These are phyloP conservation scores for Zygoascus hellenicus DNA, from an alignment of 1,139 yeast species.

Conservation along the genomic window DNA sequence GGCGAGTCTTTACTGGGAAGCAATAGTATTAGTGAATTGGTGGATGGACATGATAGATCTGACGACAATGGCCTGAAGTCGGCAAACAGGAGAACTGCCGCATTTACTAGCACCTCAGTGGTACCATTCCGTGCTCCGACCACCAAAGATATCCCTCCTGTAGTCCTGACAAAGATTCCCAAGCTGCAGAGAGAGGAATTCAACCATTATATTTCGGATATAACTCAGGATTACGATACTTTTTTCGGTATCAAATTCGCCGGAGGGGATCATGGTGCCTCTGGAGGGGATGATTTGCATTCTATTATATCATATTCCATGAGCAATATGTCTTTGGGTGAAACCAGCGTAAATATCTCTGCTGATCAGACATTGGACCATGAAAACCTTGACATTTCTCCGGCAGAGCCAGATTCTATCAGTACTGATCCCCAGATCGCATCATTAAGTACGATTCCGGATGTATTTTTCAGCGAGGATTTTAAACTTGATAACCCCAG, in stretches of 20 bases:
- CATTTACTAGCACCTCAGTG: background rate
- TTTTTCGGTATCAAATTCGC: slow-evolving; percentile 17
- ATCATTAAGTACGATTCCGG: slow-evolving; percentile 50
- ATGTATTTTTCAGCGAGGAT: slow-evolving; percentile 56
- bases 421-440: slow-evolving; percentile 11
- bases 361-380: background rate
- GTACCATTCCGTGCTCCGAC: slow-evolving; percentile 61
- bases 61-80: slow-evolving; percentile 23
- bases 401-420: background rate
- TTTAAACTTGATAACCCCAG: slow-evolving; percentile 88
- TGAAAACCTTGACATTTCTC: background rate
- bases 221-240: slow-evolving; percentile 48
- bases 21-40: slow-evolving; percentile 70
- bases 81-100: background rate
- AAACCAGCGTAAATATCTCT: background rate
- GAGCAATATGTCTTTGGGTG: slow-evolving; percentile 11
- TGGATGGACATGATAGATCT: slow-evolving; percentile 35
- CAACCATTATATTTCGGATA: slow-evolving; percentile 40
- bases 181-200: slow-evolving; percentile 48
- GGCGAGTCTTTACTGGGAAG: slow-evolving; percentile 54
- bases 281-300: slow-evolving; percentile 14
- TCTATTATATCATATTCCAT: slow-evolving; percentile 17
- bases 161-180: slow-evolving; percentile 56
- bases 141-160: slow-evolving; percentile 76
- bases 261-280: background rate